Percentiles rank a stretch among this genome's conserved stretches.
These are phyloP conservation scores for Phytopythium mirpurense DNA, from an alignment of 352 stramenopile genomes.

Conservation along the genomic window DNA sequence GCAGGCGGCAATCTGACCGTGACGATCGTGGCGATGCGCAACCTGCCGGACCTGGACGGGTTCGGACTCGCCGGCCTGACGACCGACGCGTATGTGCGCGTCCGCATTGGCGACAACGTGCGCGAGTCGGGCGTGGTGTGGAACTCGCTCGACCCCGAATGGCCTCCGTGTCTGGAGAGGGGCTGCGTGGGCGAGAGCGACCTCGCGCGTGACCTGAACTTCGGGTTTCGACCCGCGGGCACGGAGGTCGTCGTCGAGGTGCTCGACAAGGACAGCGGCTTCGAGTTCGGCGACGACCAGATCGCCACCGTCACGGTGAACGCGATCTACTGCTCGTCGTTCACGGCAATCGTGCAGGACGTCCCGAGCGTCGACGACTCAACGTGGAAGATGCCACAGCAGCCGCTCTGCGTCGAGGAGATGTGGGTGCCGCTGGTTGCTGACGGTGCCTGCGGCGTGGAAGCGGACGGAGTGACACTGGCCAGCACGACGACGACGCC, in stretches of 20 bases:
- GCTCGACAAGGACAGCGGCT: constrained; percentile 74
- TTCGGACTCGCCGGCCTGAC: constrained; percentile 56
- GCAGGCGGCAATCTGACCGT: constrained; percentile 87
- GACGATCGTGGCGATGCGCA: constrained; percentile 78
- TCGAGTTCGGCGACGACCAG: constrained; percentile 87
- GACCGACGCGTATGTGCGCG: constrained; percentile 78
- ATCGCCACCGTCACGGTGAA: constrained; percentile 64
- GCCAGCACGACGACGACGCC: constrained; percentile 15
- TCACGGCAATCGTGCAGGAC: constrained; percentile 42
- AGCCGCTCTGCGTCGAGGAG: constrained; percentile 75
- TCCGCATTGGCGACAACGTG: constrained; percentile 67
- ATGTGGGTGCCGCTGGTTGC: constrained; percentile 58
- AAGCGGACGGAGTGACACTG: constrained; percentile 1
- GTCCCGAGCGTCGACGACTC: constrained; percentile 50
- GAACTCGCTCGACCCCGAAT: constrained; percentile 78
- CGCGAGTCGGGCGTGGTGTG: constrained; percentile 50
- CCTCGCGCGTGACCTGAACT: constrained; percentile 64
- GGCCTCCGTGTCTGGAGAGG: constrained; percentile 40
- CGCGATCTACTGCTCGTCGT: constrained; percentile 79
- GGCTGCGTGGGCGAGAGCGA: constrained; percentile 46
- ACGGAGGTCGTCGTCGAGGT: constrained; percentile 66
- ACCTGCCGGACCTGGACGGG: constrained; percentile 78
- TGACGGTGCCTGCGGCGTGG: constrained; percentile 7
- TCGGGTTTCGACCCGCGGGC: constrained; percentile 81
- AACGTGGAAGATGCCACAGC: constrained; percentile 49